These are phyloP conservation scores for Pseudoscleropodium purum DNA, from an alignment of 225 moss, liverwort and hornwort genomes.

Conservation along the genomic window DNA sequence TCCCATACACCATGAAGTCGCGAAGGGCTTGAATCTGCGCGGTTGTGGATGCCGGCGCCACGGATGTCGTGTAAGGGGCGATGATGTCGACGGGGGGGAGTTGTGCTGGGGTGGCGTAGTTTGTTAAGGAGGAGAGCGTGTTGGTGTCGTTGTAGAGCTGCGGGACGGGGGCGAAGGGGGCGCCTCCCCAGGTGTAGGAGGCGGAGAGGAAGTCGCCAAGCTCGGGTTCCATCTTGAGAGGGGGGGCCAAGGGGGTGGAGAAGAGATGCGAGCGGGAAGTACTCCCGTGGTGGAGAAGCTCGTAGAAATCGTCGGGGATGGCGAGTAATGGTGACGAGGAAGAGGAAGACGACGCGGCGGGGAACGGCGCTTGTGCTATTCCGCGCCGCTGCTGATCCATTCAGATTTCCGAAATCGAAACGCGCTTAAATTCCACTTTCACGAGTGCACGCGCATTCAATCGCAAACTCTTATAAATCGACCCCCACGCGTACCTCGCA, in stretches of 20 bases:
- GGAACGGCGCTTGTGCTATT: not conserved
- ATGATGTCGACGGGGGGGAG: not conserved
- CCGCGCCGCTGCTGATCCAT: not conserved
- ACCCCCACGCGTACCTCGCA: not conserved
- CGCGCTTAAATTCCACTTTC: not conserved
- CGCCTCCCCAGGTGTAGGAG: constrained; percentile 1
- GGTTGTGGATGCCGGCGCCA: constrained; percentile 4
- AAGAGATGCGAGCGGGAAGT: not conserved
- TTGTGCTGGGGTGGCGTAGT: not conserved
- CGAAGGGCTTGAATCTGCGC: constrained; percentile 83
- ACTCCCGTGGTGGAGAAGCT: constrained; percentile 39
- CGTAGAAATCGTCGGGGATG: constrained; percentile 53
- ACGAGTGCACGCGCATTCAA: not conserved
- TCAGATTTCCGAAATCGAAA: not conserved
- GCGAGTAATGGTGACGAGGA: not conserved
- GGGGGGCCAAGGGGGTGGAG: not conserved
- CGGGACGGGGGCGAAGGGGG: not conserved
- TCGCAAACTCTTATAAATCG: not conserved
- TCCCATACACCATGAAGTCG: constrained; percentile 89
- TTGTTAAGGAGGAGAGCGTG: constrained; percentile 1
- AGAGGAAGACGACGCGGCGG: constrained; percentile 2
- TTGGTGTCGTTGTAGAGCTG: constrained; percentile 24
- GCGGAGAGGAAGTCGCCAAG: constrained; percentile 24
- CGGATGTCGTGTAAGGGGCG: constrained; percentile 18
- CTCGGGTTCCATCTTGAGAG: constrained; percentile 43